These are phyloP conservation scores for Xylariaceae sp. DNA, from an alignment of 2,329 filamentous ascomycete species.

Conservation along the genomic window DNA sequence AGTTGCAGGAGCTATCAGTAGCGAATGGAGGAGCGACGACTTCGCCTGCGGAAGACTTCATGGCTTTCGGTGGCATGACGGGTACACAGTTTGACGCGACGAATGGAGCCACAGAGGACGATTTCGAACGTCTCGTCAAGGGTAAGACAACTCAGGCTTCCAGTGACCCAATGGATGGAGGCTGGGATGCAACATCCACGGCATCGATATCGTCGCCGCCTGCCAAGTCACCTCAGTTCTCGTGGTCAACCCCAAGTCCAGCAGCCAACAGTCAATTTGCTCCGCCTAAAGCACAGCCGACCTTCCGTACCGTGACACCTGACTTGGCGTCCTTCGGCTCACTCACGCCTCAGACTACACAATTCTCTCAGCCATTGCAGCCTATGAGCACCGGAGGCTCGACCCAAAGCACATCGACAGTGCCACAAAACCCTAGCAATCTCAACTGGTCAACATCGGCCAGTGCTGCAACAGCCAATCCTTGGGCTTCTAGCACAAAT, in stretches of 20 bases:
- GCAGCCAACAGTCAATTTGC: slow-evolving; percentile 30
- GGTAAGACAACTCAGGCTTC: slow-evolving; percentile 50
- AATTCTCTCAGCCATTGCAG: slow-evolving; percentile 59
- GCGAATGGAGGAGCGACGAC: slow-evolving; percentile 45
- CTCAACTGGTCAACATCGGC: slow-evolving; percentile 32
- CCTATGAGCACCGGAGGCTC: slow-evolving; percentile 28
- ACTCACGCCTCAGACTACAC: slow-evolving; percentile 55
- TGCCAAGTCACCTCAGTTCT: slow-evolving; percentile 43
- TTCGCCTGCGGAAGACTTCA: slow-evolving; percentile 59
- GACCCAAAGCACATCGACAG: slow-evolving; percentile 13
- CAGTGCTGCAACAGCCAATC: slow-evolving; percentile 36
- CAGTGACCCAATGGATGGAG: slow-evolving; percentile 38
- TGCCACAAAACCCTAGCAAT: slow-evolving; percentile 36
- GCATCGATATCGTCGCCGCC: slow-evolving; percentile 29
- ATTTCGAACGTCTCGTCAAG: slow-evolving; percentile 88
- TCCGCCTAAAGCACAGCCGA: slow-evolving; percentile 32
- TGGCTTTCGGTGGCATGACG: slow-evolving; percentile 66
- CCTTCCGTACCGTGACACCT: slow-evolving; percentile 55
- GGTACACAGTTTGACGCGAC: slow-evolving; percentile 51
- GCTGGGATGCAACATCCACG: slow-evolving; percentile 43
- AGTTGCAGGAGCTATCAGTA: slow-evolving; percentile 75
- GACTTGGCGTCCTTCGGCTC: slow-evolving; percentile 52
- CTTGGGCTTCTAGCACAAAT: slow-evolving; percentile 38
- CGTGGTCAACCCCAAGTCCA: slow-evolving; percentile 59
- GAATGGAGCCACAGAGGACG: slow-evolving; percentile 57